A percentile compares a stretch with the other conserved stretches of the same genome.
Evolutionary conservation across 495 filamentous ascomycete species (phyloP).

Genomic region (Neurospora tetraspora): DNA sequence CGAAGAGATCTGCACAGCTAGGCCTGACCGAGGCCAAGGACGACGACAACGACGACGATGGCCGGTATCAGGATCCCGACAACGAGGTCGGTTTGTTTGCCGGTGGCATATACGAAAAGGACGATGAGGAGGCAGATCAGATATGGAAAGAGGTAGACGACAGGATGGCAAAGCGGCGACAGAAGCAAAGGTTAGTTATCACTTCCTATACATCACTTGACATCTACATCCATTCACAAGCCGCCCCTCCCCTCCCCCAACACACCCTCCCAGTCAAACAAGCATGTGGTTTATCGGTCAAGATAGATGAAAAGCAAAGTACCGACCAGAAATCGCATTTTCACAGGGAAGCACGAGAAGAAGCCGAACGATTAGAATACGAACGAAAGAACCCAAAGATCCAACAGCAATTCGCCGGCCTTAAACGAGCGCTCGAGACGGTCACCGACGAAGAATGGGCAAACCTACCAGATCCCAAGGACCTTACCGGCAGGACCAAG

Average conservation of each 20-base stretch:
- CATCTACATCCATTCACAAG: neutral
- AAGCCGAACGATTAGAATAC: slow-evolving; percentile 84
- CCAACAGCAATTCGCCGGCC: slow-evolving; percentile 93
- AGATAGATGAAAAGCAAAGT: slow-evolving; percentile 64
- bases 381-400: slow-evolving; percentile 97
- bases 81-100: slow-evolving; percentile 95
- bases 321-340: slow-evolving; percentile 59
- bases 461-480: slow-evolving; percentile 87
- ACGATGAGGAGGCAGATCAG: slow-evolving; percentile 92
- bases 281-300: slow-evolving; percentile 62
- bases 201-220: slow-evolving; percentile 9
- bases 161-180: slow-evolving; percentile 84
- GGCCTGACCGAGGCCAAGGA: slow-evolving; percentile 68
- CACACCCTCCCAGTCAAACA: slow-evolving; percentile 16
- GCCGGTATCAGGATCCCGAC: slow-evolving; percentile 89
- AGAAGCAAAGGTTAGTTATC: slow-evolving; percentile 75
- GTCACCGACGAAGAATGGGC: slow-evolving; percentile 97
- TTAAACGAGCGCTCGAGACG: slow-evolving; percentile 79
- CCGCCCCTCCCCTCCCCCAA: slow-evolving; percentile 7
- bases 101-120: slow-evolving; percentile 85
- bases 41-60: slow-evolving; percentile 74
- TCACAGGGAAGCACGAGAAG: slow-evolving; percentile 89
- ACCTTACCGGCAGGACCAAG: slow-evolving; percentile 88
- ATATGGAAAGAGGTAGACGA: slow-evolving; percentile 95
- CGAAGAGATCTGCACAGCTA: slow-evolving; percentile 77